Percentiles rank a stretch among this genome's conserved stretches.
These are phyloP conservation scores for Mycena kentingensis DNA, from an alignment of 768 basidiomycete species.

Conservation along the genomic window DNA sequence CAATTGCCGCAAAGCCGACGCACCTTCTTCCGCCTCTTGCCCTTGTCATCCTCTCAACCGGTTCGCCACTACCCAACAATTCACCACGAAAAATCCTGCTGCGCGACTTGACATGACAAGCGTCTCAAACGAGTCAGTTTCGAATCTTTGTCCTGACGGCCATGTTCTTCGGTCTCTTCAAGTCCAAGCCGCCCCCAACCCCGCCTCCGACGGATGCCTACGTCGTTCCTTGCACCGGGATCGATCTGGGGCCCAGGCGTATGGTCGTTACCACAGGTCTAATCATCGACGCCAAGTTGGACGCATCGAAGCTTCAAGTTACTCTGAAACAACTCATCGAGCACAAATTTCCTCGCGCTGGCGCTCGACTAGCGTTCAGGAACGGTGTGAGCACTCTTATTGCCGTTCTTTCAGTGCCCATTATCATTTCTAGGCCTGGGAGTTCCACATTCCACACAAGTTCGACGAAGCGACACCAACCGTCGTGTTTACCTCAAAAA, in stretches of 20 bases:
- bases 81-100: no score
- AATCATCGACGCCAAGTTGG: neutral
- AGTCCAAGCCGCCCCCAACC: neutral
- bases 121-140: neutral
- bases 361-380: neutral
- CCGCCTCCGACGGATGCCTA: neutral
- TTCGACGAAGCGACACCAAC: neutral
- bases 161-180: neutral
- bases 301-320: neutral
- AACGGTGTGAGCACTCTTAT: neutral
- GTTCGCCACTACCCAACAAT: no score
- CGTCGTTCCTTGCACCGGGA: neutral
- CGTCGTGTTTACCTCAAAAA: neutral
- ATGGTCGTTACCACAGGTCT: conserved; percentile 1
- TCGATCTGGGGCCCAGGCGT: neutral
- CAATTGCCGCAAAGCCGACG: no score
- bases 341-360: neutral
- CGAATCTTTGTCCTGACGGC: neutral
- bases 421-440: neutral
- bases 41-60: no score
- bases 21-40: no score
- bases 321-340: neutral
- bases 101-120: no score
- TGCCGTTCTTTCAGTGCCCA: neutral
- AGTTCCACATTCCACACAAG: conserved; percentile 3